phyloP scores from a whole-genome alignment of 176 grass and related monocot genomes.

The Bromus sterilis region DNA sequence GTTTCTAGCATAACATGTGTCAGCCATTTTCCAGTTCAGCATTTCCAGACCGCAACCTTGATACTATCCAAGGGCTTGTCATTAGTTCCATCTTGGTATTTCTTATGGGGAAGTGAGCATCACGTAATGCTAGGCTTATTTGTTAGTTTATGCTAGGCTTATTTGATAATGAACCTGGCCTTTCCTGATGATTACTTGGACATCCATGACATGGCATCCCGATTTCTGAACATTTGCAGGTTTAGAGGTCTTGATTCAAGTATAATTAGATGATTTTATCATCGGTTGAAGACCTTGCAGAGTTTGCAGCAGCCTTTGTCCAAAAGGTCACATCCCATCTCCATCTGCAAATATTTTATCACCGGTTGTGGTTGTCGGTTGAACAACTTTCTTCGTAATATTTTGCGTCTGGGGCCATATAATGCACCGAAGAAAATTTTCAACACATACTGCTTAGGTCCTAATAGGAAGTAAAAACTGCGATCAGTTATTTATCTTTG shows the following conservation, averaged over 20 bases:
- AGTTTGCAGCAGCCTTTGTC: no score
- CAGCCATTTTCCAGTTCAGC: neutral
- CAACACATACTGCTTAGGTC: neutral
- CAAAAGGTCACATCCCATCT: neutral
- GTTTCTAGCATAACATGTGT: constrained; percentile 7
- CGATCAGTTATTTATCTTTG: neutral
- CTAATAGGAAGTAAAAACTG: neutral
- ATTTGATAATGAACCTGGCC: neutral
- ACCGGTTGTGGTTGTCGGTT: neutral
- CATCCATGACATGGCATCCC: neutral
- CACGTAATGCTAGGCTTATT: neutral
- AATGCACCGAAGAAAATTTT: neutral
- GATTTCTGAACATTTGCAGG: neutral
- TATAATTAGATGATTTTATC: neutral
- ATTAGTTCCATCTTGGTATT: neutral
- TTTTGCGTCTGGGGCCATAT: neutral
- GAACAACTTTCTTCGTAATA: neutral
- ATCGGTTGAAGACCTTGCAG: neutral
- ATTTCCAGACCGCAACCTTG: neutral
- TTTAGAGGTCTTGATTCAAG: neutral
- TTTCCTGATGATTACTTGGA: neutral
- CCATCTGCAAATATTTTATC: neutral
- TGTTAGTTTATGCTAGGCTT: neutral
- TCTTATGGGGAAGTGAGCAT: neutral
- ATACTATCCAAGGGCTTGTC: neutral